Conservation (phyloP, 106 monocot genomes). For the Dioscorea zingiberensis region DNA sequence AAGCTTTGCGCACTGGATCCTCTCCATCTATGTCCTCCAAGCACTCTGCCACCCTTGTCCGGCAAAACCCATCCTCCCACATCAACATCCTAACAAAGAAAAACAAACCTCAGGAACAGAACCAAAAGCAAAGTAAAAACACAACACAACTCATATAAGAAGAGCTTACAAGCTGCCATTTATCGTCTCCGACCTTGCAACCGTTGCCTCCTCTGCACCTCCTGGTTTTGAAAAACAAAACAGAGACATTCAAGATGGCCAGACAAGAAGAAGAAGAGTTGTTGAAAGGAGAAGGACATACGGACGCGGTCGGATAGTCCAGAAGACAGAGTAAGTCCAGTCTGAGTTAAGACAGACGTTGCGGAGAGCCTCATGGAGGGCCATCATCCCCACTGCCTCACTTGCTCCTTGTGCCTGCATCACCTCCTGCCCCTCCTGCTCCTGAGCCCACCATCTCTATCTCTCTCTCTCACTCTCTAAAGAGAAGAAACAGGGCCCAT, state of each 20-base stretch:
- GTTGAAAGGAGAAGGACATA: conserved; percentile 19
- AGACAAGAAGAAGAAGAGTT: background rate
- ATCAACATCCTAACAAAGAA: conserved; percentile 63
- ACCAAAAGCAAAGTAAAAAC: background rate
- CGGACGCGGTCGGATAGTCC: conserved; percentile 93
- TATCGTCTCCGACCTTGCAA: conserved; percentile 96
- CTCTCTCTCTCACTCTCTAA: background rate
- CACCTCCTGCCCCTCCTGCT: conserved; percentile 2
- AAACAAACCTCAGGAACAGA: too few species aligned
- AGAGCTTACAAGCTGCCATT: conserved; percentile 76
- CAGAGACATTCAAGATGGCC: too few species aligned
- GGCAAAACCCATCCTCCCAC: conserved; percentile 96
- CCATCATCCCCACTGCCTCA: conserved; percentile 32
- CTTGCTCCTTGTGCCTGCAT: background rate
- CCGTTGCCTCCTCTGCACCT: conserved; percentile 86
- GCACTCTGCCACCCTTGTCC: conserved; percentile 43
- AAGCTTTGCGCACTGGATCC: conserved; percentile 75
- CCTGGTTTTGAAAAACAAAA: conserved; percentile 18
- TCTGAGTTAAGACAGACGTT: conserved; percentile 89
- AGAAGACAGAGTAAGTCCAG: conserved; percentile 97
- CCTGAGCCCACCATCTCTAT: conserved; percentile 12
- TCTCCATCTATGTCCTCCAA: conserved; percentile 73
- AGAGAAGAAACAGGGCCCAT: too few species aligned
- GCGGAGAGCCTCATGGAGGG: conserved; percentile 82
- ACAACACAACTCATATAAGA: background rate